Evolutionary conservation across 169 alveolate genomes (phyloP).

Genomic region (Cyclospora cayetanensis): DNA sequence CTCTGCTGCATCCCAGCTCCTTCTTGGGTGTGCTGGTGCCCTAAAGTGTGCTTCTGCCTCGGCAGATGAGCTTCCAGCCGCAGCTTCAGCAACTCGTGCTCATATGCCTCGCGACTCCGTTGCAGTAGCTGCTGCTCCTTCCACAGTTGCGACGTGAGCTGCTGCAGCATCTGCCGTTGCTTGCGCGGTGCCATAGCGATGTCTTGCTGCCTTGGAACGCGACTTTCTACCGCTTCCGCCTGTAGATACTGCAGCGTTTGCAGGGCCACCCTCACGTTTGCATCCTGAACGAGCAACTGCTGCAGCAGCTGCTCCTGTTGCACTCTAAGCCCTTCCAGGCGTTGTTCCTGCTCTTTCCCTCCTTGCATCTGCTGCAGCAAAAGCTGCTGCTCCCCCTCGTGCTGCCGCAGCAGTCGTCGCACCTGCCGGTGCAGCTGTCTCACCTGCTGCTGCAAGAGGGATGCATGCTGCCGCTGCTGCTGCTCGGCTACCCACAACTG

Average conservation of each 20-base stretch:
- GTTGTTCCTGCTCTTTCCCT: constrained; percentile 22
- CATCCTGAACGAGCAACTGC: constrained; percentile 53
- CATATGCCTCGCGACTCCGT: constrained; percentile 13
- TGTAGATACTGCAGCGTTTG: constrained; percentile 35
- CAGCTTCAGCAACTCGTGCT: constrained; percentile 40
- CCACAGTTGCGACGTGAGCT: constrained; percentile 15
- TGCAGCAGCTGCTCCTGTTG: constrained; percentile 39
- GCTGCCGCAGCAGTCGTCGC: constrained; percentile 56
- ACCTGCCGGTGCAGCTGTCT: constrained; percentile 33
- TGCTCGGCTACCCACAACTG: background rate
- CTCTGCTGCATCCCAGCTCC: constrained; percentile 10
- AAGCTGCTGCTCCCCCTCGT: constrained; percentile 46
- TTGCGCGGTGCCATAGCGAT: background rate
- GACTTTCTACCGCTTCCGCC: background rate
- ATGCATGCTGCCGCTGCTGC: constrained; percentile 41
- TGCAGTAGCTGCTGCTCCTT: constrained; percentile 46
- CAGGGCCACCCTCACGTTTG: background rate
- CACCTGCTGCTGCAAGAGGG: too few species aligned
- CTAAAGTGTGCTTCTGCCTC: background rate
- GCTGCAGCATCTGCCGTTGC: constrained; percentile 51
- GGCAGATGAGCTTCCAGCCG: background rate
- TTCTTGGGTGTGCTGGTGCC: constrained; percentile 11
- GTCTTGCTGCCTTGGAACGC: background rate
- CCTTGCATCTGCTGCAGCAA: constrained; percentile 46
- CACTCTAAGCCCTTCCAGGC: constrained; percentile 7